These are phyloP conservation scores for Coriaria nepalensis DNA, from an alignment of 306 rosid genomes.

Conservation along the genomic window DNA sequence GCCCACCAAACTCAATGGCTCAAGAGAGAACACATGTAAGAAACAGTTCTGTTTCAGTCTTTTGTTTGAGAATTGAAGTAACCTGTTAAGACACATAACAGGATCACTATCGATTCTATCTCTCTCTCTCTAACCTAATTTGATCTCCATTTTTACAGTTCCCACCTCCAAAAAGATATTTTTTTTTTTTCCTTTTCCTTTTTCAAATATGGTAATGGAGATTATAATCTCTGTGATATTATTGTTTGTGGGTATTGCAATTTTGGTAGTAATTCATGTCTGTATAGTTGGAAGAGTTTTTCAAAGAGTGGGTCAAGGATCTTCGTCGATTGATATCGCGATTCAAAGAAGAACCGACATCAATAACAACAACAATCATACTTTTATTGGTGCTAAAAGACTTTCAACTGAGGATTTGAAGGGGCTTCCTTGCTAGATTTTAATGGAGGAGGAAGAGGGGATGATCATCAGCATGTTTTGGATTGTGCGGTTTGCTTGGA, in stretches of 20 bases:
- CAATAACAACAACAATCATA: no score
- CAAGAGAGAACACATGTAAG: conserved; percentile 9
- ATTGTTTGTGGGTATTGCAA: conserved; percentile 42
- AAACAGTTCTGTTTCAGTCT: conserved; percentile 3
- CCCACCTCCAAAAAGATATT: no score
- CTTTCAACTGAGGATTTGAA: conserved; percentile 30
- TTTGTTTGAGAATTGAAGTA: conserved; percentile 5
- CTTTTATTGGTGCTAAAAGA: neutral
- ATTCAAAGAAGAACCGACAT: conserved; percentile 11
- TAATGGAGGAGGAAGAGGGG: conserved; percentile 6
- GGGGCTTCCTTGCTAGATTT: conserved; percentile 37
- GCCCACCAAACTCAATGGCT: conserved; percentile 9
- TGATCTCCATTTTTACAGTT: no score
- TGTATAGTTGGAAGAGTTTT: conserved; percentile 25
- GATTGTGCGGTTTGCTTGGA: conserved; percentile 44
- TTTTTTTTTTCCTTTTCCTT: neutral
- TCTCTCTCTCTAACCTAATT: no score
- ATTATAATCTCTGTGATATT: conserved; percentile 35
- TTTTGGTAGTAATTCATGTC: conserved; percentile 42
- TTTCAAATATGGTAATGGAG: conserved; percentile 25
- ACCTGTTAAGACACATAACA: neutral
- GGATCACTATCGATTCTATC: no score
- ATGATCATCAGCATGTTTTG: neutral
- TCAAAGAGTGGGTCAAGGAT: conserved; percentile 15
- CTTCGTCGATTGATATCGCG: neutral